Conservation (phyloP, 2,329 filamentous ascomycete species). For the Arthroderma sp. region DNA sequence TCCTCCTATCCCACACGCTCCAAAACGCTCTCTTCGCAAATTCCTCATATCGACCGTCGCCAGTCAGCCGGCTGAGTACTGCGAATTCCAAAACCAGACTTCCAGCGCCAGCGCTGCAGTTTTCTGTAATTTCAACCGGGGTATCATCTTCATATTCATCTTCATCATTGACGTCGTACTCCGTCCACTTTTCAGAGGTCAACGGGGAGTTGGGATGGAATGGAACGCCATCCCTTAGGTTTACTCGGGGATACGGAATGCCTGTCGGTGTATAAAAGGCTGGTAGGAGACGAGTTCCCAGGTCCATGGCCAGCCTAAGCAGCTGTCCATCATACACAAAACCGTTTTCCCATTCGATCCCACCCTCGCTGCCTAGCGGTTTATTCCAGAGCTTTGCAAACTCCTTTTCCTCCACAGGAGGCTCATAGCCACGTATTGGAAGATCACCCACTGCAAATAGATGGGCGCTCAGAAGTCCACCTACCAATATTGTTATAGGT, state of each 20-base stretch:
- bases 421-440: constrained; percentile 67
- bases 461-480: constrained; percentile 83
- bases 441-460: constrained; percentile 84
- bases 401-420: constrained; percentile 30
- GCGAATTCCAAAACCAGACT: constrained; percentile 90
- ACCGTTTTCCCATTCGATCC: constrained; percentile 60
- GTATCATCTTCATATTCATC: constrained; percentile 20
- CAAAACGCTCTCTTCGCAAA: constrained; percentile 87
- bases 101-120: constrained; percentile 91
- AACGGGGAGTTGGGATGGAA: constrained; percentile 83
- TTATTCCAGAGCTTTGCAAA: constrained; percentile 35
- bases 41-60: constrained; percentile 76
- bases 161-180: constrained; percentile 8
- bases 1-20: constrained; percentile 87
- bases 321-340: constrained; percentile 83
- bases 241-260: constrained; percentile 88
- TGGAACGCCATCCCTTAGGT: constrained; percentile 77
- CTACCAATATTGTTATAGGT: constrained; percentile 35
- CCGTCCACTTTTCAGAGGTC: constrained; percentile 35
- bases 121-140: constrained; percentile 72
- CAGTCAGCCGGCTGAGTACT: constrained; percentile 75
- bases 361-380: constrained; percentile 12
- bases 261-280: constrained; percentile 87
- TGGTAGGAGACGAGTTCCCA: constrained; percentile 71
- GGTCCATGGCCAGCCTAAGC: constrained; percentile 73